Conservation (phyloP, 495 filamentous ascomycete genomes). For the Thermochaetoides thermophila region DNA sequence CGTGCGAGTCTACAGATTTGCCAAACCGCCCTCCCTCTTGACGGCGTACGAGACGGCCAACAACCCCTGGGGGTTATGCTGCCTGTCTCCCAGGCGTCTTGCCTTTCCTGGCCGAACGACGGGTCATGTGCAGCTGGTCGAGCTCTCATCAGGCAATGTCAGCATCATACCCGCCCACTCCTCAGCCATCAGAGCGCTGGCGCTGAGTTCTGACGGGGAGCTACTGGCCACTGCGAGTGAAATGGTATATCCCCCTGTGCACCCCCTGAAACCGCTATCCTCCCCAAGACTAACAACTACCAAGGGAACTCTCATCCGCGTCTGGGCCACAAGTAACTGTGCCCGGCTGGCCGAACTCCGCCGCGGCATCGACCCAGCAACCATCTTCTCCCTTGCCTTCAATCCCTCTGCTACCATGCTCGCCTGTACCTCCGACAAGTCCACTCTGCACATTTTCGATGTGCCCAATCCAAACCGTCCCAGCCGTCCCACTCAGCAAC, state of each 20-base stretch:
- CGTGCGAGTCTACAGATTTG: slow-evolving; percentile 69
- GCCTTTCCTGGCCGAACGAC: slow-evolving; percentile 72
- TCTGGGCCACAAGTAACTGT: slow-evolving; percentile 65
- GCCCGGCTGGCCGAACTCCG: slow-evolving; percentile 70
- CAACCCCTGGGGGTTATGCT: slow-evolving; percentile 72
- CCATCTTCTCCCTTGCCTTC: slow-evolving; percentile 75
- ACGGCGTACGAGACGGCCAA: slow-evolving; percentile 72
- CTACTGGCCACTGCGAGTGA: slow-evolving; percentile 85
- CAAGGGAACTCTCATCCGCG: slow-evolving; percentile 81
- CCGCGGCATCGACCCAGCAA: slow-evolving; percentile 75
- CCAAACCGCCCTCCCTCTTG: slow-evolving; percentile 55
- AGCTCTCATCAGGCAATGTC: slow-evolving; percentile 66
- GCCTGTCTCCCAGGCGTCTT: slow-evolving; percentile 53
- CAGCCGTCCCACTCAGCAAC: slow-evolving; percentile 51
- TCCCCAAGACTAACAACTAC: no score
- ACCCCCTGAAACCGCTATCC: neutral
- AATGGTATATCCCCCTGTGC: slow-evolving; percentile 34
- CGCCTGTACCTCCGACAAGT: slow-evolving; percentile 94
- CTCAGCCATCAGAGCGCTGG: slow-evolving; percentile 61
- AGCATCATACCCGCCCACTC: slow-evolving; percentile 91
- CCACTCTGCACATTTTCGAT: slow-evolving; percentile 87
- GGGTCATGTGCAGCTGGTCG: slow-evolving; percentile 86
- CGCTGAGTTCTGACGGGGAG: slow-evolving; percentile 65
- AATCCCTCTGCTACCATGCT: slow-evolving; percentile 63
- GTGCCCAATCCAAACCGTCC: slow-evolving; percentile 40